Evolutionary conservation across 495 filamentous ascomycete species (phyloP), one percentile per base, ranked within the genome.

Genomic region (Stereocaulon alpinum): DNA sequence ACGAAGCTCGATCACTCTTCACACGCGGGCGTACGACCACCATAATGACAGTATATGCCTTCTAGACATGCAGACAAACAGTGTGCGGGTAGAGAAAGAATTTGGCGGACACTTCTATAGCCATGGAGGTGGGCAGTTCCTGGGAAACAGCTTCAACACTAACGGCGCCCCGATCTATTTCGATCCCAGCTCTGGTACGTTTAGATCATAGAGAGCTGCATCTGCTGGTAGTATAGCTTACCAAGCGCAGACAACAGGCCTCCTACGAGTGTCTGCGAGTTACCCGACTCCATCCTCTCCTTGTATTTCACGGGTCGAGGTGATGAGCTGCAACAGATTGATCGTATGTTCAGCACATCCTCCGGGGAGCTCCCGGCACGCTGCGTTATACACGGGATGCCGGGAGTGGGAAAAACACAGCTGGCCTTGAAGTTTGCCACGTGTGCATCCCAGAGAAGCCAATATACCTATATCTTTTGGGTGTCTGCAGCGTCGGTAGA

Each of bases 401-500:
- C 57, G 2, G 59, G 53, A 7, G 30, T 61, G 15, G 59, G 59
- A 24, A 61, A 61, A 37, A 61, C 59, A 42, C 59, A 61, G 59
- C 59, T 61, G 59, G 59, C 53, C 6, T 50, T 61, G 52, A 17
- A 48, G 55, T 61, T 45, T 30, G 59, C 59, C 12, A 61, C 53
- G 0, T 41, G 47, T 57, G 52, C 59, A 0, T 61, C 20, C 30
- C 29, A 57, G 41, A 57, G 20, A 57, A 34, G 59, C 42, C 18
- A 50, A 40, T 41, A 61, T 57, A 10, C 48, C 22, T 60, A 56
- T n/a, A 30, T 42, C 3, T 61, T 61, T 41, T 61, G 59, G 53
- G 52, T 61, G 2, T 57, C 59, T 49, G 59, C 53, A n/a, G 53
- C 6, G 17, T 61, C 59, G 11, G 41, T 41, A 18, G 49, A 56